Evolutionary conservation across 495 filamentous ascomycete genomes (phyloP).

Genomic region (Penicillium lividum): DNA sequence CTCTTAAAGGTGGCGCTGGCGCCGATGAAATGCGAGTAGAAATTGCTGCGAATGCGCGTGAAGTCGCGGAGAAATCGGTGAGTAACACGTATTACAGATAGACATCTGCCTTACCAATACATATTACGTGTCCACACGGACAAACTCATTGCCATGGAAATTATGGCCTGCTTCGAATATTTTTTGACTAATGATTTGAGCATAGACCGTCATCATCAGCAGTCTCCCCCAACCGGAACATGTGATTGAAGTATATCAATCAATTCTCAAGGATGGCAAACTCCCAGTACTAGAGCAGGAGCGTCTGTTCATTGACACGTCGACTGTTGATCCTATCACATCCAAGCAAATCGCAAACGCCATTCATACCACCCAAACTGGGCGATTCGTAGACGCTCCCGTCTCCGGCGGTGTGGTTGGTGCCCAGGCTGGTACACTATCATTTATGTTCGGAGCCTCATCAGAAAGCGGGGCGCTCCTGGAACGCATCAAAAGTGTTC

Average conservation of each 20-base stretch:
- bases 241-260: constrained; percentile 69
- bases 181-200: neutral
- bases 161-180: no score
- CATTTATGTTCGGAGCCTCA: constrained; percentile 83
- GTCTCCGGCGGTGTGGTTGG: constrained; percentile 89
- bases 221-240: constrained; percentile 80
- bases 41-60: constrained; percentile 56
- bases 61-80: constrained; percentile 74
- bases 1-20: constrained; percentile 25
- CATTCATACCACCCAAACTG: constrained; percentile 55
- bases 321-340: constrained; percentile 81
- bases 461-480: constrained; percentile 47
- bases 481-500: constrained; percentile 58
- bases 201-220: constrained; percentile 73
- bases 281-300: constrained; percentile 44
- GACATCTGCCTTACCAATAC: no score
- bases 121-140: neutral
- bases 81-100: constrained; percentile 32
- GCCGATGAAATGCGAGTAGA: constrained; percentile 51
- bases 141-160: no score
- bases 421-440: constrained; percentile 70
- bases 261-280: constrained; percentile 56
- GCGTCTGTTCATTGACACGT: constrained; percentile 77
- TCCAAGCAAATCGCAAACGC: constrained; percentile 66
- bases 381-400: constrained; percentile 75